Percentiles rank a stretch among this genome's conserved stretches.
Conservation (phyloP, 2,329 filamentous ascomycete species). For the Fusarium subglutinans region DNA sequence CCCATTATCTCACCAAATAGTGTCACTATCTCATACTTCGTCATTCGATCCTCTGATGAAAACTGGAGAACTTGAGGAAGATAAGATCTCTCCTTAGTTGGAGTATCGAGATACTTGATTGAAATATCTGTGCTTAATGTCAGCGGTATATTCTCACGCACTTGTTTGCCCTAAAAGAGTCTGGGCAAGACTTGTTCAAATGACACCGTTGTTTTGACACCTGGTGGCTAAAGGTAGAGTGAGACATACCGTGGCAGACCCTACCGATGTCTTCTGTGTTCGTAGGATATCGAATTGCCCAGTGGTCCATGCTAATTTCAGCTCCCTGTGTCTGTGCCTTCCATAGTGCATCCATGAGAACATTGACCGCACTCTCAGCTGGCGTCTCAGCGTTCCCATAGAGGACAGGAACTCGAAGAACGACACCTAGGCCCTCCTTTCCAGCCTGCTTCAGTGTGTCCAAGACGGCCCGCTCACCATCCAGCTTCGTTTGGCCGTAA, state of each 20-base stretch:
- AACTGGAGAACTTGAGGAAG: slow-evolving; percentile 83
- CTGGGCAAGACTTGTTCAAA: neutral
- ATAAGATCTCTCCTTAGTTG: slow-evolving; percentile 55
- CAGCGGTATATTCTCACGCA: neutral
- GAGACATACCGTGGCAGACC: slow-evolving; percentile 71
- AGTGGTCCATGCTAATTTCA: slow-evolving; percentile 83
- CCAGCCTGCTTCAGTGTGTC: slow-evolving; percentile 61
- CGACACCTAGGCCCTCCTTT: slow-evolving; percentile 67
- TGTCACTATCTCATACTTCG: slow-evolving; percentile 90
- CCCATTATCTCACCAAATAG: slow-evolving; percentile 82
- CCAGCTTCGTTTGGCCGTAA: slow-evolving; percentile 71
- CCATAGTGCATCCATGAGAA: slow-evolving; percentile 79
- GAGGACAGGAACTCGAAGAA: slow-evolving; percentile 83
- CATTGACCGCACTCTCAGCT: slow-evolving; percentile 84
- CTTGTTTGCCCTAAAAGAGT: neutral
- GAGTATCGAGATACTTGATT: slow-evolving; percentile 68
- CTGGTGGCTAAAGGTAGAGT: slow-evolving; percentile 10
- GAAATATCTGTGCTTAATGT: slow-evolving; percentile 66
- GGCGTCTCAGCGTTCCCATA: slow-evolving; percentile 79
- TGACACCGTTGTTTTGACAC: slow-evolving; percentile 1
- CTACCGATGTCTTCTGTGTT: slow-evolving; percentile 88
- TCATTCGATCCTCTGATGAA: slow-evolving; percentile 84
- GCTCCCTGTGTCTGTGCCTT: slow-evolving; percentile 72
- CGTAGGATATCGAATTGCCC: slow-evolving; percentile 84
- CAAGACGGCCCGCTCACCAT: slow-evolving; percentile 72